A percentile compares a stretch with the other conserved stretches of the same genome.
These are phyloP conservation scores for Pseudogymnoascus sp. DNA, from an alignment of 2,329 filamentous ascomycete species.

Conservation along the genomic window DNA sequence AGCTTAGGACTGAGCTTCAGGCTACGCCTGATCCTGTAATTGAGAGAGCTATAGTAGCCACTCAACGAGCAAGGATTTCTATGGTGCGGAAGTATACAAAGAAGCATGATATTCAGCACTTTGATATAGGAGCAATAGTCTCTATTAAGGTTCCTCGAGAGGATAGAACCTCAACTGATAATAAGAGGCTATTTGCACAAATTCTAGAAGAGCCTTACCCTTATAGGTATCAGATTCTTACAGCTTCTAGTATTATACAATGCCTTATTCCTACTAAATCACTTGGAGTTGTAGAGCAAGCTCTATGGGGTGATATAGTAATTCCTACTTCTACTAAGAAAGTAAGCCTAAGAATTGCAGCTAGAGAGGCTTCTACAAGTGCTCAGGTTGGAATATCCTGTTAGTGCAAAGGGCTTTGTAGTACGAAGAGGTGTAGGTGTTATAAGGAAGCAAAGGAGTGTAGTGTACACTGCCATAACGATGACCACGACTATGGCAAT, in stretches of 20 bases:
- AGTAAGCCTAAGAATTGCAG: no score
- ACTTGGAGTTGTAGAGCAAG: no score
- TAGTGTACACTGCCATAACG: background rate
- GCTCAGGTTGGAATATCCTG: background rate
- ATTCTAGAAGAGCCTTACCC: no score
- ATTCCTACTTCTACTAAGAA: no score
- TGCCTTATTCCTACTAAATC: no score
- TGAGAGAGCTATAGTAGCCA: background rate
- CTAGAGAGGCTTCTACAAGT: background rate
- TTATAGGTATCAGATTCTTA: no score
- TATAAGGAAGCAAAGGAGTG: conserved; percentile 1
- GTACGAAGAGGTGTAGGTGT: background rate
- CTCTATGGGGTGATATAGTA: background rate
- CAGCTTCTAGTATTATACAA: no score
- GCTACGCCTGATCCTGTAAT: background rate
- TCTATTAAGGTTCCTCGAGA: background rate
- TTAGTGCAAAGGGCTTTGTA: background rate
- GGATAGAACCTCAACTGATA: no score
- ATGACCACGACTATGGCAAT: background rate
- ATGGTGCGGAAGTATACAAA: background rate
- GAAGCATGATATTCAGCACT: background rate
- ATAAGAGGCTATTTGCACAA: no score
- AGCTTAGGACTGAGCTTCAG: background rate
- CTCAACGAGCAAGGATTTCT: no score
- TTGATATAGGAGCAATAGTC: conserved; percentile 1